These are phyloP conservation scores for Elasticomyces elasticus DNA, from an alignment of 495 filamentous ascomycete species.

Conservation along the genomic window DNA sequence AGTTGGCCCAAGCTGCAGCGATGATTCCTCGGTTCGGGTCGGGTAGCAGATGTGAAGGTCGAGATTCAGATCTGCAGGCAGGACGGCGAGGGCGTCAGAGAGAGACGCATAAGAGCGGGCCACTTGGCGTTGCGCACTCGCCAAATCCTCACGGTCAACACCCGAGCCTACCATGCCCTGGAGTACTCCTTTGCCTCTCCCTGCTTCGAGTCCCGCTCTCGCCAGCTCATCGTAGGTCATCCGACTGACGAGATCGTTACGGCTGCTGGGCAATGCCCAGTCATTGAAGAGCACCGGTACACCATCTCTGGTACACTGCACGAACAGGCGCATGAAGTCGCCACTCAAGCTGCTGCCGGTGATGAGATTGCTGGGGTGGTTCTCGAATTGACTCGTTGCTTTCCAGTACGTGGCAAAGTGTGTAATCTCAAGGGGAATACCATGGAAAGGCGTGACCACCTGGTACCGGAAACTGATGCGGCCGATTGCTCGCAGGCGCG, in stretches of 20 bases:
- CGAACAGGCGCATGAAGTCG: constrained; percentile 81
- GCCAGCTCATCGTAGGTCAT: constrained; percentile 66
- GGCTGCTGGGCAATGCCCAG: constrained; percentile 42
- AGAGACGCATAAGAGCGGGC: constrained; percentile 66
- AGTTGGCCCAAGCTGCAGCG: constrained; percentile 55
- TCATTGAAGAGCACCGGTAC: constrained; percentile 76
- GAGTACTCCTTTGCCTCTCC: constrained; percentile 34
- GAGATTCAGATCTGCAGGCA: constrained; percentile 70
- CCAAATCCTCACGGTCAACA: constrained; percentile 41
- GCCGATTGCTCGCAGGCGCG: constrained; percentile 83
- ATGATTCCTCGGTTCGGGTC: constrained; percentile 56
- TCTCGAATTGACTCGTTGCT: constrained; percentile 82
- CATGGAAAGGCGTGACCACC: constrained; percentile 91
- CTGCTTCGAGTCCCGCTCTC: constrained; percentile 8
- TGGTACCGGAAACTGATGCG: constrained; percentile 89
- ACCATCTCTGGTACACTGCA: constrained; percentile 80
- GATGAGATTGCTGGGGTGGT: constrained; percentile 71
- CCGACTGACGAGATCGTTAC: constrained; percentile 63
- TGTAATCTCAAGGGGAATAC: constrained; percentile 89
- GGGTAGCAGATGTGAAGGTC: constrained; percentile 84
- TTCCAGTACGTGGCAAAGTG: constrained; percentile 99
- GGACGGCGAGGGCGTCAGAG: constrained; percentile 56
- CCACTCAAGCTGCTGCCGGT: constrained; percentile 92
- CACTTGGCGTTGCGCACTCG: constrained; percentile 56
- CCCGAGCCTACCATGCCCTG: constrained; percentile 37